Evolutionary conservation across 306 rosid genomes (phyloP).

Genomic region (Fragaria iinumae): DNA sequence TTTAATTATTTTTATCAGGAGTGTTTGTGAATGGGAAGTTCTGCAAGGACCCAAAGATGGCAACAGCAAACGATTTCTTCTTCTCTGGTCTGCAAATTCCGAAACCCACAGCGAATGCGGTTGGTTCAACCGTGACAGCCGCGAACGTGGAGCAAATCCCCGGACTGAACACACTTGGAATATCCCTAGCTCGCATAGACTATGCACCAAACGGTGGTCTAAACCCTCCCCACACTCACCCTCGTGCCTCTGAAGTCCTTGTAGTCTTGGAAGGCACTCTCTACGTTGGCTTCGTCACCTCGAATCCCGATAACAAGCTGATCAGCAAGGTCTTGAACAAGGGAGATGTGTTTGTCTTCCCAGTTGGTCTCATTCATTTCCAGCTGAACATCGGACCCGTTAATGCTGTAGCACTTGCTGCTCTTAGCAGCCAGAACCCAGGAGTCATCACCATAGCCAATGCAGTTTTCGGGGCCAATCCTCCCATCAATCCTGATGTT

Average conservation of each 20-base stretch:
- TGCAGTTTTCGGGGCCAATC: slow-evolving; percentile 6
- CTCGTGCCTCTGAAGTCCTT: slow-evolving; percentile 5
- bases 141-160: slow-evolving; percentile 10
- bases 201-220: slow-evolving; percentile 4
- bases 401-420: slow-evolving; percentile 1
- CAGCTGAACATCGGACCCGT: background rate
- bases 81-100: background rate
- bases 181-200: slow-evolving; percentile 11
- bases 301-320: background rate
- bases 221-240: slow-evolving; percentile 5
- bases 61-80: slow-evolving; percentile 1
- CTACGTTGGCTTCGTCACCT: slow-evolving; percentile 13
- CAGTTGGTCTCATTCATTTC: slow-evolving; percentile 7
- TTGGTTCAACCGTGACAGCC: background rate
- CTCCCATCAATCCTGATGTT: slow-evolving; percentile 3
- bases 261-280: slow-evolving; percentile 2
- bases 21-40: slow-evolving; percentile 11
- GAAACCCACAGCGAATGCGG: background rate
- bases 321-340: slow-evolving; percentile 6
- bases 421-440: slow-evolving; percentile 10
- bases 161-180: slow-evolving; percentile 1
- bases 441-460: slow-evolving; percentile 10
- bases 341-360: slow-evolving; percentile 13
- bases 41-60: slow-evolving; percentile 7
- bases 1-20: background rate